Evolutionary conservation across 768 basidiomycete genomes (phyloP), one percentile per base, ranked within the genome.

Genomic region (Lepiota brunneoincarnata): DNA sequence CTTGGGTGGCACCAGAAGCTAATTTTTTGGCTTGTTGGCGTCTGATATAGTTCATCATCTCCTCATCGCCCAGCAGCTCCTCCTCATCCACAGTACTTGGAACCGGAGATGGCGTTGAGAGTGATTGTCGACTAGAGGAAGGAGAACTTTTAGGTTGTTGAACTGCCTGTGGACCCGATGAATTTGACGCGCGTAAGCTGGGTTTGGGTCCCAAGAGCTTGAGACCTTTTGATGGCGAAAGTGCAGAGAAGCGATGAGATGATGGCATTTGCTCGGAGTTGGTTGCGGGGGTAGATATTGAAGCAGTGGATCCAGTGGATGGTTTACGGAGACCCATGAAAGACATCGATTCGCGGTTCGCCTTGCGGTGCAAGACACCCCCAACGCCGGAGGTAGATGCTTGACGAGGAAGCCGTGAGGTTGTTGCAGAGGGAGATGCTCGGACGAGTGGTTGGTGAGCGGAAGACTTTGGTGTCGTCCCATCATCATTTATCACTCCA

Each of bases 31-130:
- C 83, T 61, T 93, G 89, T 59, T 97, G 91, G 21, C 94, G 82
- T 59, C 84, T 83, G 58, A 98, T 91, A 69, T 96, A 99, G 55
- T 89, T 87, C 64, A 90, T 70, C 97, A 99, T 99, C 73, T 99
- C 97, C 57, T 97, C 94, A 64, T 99, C 97, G 14, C 91, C 97
- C 15, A 89, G 72, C 6, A 88, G 47, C 67, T 95, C 91, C 58
- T 95, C 93, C 55, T 95, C 94, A 55, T 92, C 92, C 2, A 89
- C 75, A 2, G 81, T 75, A 60, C 83, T 86, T 23, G 87, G 86
- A 5, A 81, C 83, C 0, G 94, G 93, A 1, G 94, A 96, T 2
- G 92, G 91, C 1, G 90, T 91, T 3, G 89, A 92, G 20, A 87
- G 69, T 18, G 89, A 89, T 55, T 89, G 84, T 34, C 87, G 79